These are phyloP conservation scores for Aspergillus aculeatinus DNA, from an alignment of 2,329 filamentous ascomycete species.

Conservation along the genomic window DNA sequence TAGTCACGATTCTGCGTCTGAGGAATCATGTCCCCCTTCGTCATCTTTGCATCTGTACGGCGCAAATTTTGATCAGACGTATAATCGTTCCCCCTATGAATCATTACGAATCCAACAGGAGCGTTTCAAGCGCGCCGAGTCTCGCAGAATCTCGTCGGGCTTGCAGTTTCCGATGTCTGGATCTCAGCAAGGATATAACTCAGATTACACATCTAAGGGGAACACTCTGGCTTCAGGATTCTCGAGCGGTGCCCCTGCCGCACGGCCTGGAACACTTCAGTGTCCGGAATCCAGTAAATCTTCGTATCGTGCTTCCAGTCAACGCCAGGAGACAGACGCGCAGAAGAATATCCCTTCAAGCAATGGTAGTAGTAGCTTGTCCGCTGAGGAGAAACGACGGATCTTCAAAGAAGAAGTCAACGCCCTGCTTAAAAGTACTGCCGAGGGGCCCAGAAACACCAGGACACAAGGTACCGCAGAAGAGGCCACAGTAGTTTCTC, in stretches of 20 bases:
- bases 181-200: neutral
- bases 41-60: constrained; percentile 9
- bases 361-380: neutral
- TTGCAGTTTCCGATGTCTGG: neutral
- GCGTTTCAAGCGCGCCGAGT: neutral
- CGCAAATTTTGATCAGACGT: constrained; percentile 11
- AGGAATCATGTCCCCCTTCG: neutral
- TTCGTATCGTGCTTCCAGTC: neutral
- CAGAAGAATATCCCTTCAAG: neutral
- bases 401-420: constrained; percentile 12
- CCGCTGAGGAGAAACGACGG: neutral
- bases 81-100: constrained; percentile 14
- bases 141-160: constrained; percentile 2
- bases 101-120: neutral
- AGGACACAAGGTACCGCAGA: neutral
- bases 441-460: neutral
- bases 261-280: neutral
- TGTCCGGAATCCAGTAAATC: no score
- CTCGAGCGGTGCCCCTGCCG: neutral
- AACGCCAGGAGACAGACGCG: neutral
- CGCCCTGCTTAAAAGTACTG: constrained; percentile 5
- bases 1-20: neutral
- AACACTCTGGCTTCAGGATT: neutral
- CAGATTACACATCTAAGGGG: neutral
- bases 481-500: neutral